A percentile compares a stretch with the other conserved stretches of the same genome.
These are phyloP conservation scores for Alternaria conjuncta DNA, from an alignment of 2,329 filamentous ascomycete genomes.

Conservation along the genomic window DNA sequence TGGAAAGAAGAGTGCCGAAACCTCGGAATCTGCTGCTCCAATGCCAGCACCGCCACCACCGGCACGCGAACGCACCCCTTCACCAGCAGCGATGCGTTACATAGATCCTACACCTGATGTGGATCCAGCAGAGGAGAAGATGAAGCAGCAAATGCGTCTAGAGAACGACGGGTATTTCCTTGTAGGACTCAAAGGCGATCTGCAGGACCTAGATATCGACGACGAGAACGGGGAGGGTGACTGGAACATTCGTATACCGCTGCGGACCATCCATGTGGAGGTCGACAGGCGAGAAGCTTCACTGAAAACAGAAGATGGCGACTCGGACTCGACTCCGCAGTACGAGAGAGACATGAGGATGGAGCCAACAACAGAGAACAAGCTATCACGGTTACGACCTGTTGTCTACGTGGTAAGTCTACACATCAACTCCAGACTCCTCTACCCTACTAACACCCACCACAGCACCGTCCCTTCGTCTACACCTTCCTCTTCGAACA, in stretches of 20 bases:
- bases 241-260: conserved; percentile 60
- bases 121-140: conserved; percentile 63
- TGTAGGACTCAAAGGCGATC: conserved; percentile 71
- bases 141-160: conserved; percentile 58
- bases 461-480: conserved; percentile 70
- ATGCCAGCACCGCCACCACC: not conserved
- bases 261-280: conserved; percentile 73
- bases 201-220: conserved; percentile 62
- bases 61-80: conserved; percentile 15
- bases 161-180: conserved; percentile 66
- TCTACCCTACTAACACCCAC: not conserved
- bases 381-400: conserved; percentile 61
- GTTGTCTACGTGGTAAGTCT: conserved; percentile 69
- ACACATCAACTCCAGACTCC: accelerated
- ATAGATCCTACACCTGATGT: conserved; percentile 50
- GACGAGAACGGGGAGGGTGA: conserved; percentile 43
- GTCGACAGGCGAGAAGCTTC: conserved; percentile 54
- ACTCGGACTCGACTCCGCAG: conserved; percentile 28
- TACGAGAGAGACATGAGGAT: conserved; percentile 28
- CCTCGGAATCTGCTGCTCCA: not conserved
- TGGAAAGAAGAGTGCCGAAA: conserved; percentile 24
- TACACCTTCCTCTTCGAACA: conserved; percentile 76
- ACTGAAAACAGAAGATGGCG: conserved; percentile 14
- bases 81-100: conserved; percentile 42
- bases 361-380: conserved; percentile 3